phyloP scores from a whole-genome alignment of 2,329 filamentous ascomycete genomes.

The Aureobasidium sp. region DNA sequence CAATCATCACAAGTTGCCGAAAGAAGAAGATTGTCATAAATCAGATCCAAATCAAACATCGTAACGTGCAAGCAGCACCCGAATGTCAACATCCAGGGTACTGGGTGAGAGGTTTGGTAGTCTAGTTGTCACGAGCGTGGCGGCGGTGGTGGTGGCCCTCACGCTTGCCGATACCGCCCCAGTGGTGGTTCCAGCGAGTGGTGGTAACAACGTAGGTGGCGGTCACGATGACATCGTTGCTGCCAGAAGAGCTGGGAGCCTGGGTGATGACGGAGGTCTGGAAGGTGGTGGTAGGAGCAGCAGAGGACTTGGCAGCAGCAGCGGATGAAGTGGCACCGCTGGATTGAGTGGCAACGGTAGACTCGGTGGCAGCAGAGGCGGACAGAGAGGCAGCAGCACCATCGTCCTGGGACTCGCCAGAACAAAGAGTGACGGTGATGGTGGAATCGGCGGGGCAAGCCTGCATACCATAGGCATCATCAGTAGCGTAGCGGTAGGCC shows the following conservation, averaged over 20 bases:
- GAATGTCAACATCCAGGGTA: slow-evolving; percentile 17
- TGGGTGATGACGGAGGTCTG: slow-evolving; percentile 9
- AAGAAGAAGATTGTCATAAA: slow-evolving; percentile 16
- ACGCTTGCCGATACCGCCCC: slow-evolving; percentile 2
- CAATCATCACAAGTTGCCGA: background rate
- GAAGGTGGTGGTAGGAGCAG: slow-evolving; percentile 21
- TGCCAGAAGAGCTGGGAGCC: background rate
- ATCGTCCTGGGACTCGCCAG: slow-evolving; percentile 21
- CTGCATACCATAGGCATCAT: slow-evolving; percentile 35
- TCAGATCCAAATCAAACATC: slow-evolving; percentile 14
- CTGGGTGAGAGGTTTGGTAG: background rate
- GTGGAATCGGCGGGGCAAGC: slow-evolving; percentile 25
- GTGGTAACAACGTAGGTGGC: slow-evolving; percentile 25
- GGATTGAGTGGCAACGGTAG: slow-evolving; percentile 19
- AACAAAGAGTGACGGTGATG: slow-evolving; percentile 34
- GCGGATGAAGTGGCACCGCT: slow-evolving; percentile 14
- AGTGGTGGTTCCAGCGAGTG: slow-evolving; percentile 18
- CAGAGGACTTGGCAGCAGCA: slow-evolving; percentile 12
- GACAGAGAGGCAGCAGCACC: slow-evolving; percentile 17
- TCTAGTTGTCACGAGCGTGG: slow-evolving; percentile 23
- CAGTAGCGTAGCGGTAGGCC: slow-evolving; percentile 34
- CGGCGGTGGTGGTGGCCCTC: slow-evolving; percentile 24
- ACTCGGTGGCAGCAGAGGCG: slow-evolving; percentile 16
- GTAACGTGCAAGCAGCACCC: slow-evolving; percentile 4
- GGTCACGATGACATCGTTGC: slow-evolving; percentile 12